These are phyloP conservation scores for Lagerstroemia fauriei DNA, from an alignment of 441 rosid species.

Conservation along the genomic window DNA sequence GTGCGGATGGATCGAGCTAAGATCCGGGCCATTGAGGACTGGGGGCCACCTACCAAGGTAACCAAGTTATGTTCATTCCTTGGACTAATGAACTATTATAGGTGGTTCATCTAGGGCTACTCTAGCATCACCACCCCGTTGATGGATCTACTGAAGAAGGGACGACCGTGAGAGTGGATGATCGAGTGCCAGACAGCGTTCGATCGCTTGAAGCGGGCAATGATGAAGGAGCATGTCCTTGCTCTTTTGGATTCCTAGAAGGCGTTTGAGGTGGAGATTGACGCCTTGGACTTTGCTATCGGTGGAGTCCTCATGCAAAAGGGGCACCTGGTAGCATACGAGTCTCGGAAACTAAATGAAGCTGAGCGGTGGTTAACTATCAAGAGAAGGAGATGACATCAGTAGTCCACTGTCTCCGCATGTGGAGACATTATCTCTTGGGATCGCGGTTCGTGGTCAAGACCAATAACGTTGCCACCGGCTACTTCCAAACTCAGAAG, in stretches of 20 bases:
- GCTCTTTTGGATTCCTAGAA: neutral
- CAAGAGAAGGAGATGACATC: slow-evolving; percentile 11
- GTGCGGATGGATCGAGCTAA: neutral
- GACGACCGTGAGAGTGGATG: neutral
- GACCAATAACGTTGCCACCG: neutral
- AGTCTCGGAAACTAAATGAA: slow-evolving; percentile 1
- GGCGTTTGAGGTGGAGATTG: neutral
- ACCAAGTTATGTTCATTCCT: neutral
- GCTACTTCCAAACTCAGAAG: neutral
- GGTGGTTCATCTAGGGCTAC: neutral
- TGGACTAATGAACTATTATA: neutral
- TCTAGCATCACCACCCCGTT: neutral
- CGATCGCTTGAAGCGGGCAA: neutral
- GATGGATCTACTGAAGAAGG: neutral
- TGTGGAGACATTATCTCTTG: neutral
- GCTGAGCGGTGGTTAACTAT: neutral
- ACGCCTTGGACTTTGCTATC: neutral
- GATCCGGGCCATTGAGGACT: neutral
- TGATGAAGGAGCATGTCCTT: neutral
- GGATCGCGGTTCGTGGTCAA: neutral
- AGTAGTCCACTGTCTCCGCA: neutral
- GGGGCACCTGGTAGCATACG: neutral
- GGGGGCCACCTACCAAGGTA: neutral
- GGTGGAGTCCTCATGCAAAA: neutral
- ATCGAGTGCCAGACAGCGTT: neutral